Percentiles rank a stretch among this genome's conserved stretches.
Evolutionary conservation across 768 basidiomycete species (phyloP).

Genomic region (Amanita rubescens): DNA sequence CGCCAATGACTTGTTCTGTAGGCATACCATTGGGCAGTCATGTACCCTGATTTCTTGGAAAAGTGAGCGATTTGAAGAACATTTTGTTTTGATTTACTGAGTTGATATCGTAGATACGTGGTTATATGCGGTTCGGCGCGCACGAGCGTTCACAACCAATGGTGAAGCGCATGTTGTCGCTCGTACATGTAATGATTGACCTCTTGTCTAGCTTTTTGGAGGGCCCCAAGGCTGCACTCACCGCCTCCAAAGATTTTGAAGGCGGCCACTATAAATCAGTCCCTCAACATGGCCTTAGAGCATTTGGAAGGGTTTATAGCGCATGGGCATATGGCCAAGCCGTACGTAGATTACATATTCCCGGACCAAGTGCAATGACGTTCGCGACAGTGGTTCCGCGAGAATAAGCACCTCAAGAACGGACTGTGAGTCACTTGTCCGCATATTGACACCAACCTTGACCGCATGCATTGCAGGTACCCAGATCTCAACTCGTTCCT

Average conservation of each 20-base stretch:
- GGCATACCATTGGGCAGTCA: constrained; percentile 51
- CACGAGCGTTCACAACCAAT: constrained; percentile 32
- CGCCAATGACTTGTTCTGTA: constrained; percentile 11
- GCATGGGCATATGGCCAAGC: constrained; percentile 56
- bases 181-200: background rate
- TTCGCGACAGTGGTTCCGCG: constrained; percentile 42
- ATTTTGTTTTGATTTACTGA: background rate
- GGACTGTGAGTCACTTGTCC: constrained; percentile 26
- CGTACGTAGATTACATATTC: constrained; percentile 20
- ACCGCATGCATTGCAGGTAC: constrained; percentile 24
- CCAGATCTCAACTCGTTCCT: constrained; percentile 42
- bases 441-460: background rate
- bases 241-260: constrained; percentile 48
- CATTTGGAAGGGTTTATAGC: constrained; percentile 48
- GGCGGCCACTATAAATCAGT: constrained; percentile 41
- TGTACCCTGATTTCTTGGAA: constrained; percentile 49
- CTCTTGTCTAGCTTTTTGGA: constrained; percentile 45
- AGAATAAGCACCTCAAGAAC: constrained; percentile 34
- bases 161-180: constrained; percentile 23
- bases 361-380: background rate
- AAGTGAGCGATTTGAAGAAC: constrained; percentile 20
- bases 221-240: constrained; percentile 48
- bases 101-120: no score
- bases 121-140: no score
- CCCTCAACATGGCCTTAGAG: constrained; percentile 44